Conservation (phyloP, 495 filamentous ascomycete species). For the Bathelium albidoporum region DNA sequence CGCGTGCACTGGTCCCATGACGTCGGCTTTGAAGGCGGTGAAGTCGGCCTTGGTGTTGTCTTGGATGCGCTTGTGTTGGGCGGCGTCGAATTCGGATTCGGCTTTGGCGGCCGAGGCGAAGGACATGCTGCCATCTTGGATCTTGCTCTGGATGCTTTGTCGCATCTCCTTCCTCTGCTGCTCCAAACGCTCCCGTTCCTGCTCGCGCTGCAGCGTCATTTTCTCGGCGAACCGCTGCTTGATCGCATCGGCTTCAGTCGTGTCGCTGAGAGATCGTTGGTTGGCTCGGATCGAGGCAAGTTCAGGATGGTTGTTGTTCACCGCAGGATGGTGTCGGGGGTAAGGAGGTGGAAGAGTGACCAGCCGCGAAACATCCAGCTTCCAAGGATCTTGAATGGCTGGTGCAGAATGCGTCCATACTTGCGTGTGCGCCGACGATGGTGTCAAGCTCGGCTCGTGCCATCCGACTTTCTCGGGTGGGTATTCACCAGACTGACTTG, state of each 20-base stretch:
- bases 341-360: conserved; percentile 90
- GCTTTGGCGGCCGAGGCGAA: conserved; percentile 74
- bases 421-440: conserved; percentile 15
- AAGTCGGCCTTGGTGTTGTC: conserved; percentile 61
- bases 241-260: conserved; percentile 58
- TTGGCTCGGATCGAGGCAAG: conserved; percentile 64
- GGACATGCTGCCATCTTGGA: conserved; percentile 62
- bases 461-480: conserved; percentile 76
- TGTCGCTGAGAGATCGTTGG: conserved; percentile 66
- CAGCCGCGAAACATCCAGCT: conserved; percentile 79
- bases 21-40: conserved; percentile 61
- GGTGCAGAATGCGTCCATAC: conserved; percentile 29
- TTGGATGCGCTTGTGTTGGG: conserved; percentile 50
- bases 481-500: conserved; percentile 55
- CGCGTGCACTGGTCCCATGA: conserved; percentile 67
- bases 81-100: conserved; percentile 53
- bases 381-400: conserved; percentile 36
- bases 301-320: conserved; percentile 90
- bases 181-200: conserved; percentile 37
- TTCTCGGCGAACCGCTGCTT: conserved; percentile 45
- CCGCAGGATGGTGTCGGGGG: conserved; percentile 84
- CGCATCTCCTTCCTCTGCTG: conserved; percentile 43
- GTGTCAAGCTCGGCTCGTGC: conserved; percentile 48
- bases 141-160: conserved; percentile 59
- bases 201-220: conserved; percentile 29